Conservation (phyloP, 345 rosid species). For the Syzygium jambos region DNA sequence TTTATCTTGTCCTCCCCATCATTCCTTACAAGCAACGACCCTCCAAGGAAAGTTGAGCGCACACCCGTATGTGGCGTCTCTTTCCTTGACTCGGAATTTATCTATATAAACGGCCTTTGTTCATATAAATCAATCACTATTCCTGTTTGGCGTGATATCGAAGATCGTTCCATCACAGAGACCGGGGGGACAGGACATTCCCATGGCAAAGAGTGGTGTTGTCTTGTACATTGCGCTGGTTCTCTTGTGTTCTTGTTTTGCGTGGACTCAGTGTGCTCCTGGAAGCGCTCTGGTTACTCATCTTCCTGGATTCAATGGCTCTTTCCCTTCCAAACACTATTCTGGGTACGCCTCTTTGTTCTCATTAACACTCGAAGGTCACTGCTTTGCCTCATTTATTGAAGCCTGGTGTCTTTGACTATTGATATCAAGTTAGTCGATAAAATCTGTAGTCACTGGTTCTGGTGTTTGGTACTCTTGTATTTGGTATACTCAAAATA, state of each 20-base stretch:
- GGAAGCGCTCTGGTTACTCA: neutral
- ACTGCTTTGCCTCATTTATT: neutral
- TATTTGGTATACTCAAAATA: neutral
- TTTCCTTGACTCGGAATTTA: neutral
- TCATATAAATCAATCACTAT: neutral
- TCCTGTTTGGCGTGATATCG: neutral
- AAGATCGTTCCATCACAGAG: neutral
- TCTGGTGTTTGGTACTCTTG: neutral
- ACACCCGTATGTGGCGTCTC: neutral
- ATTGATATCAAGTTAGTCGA: neutral
- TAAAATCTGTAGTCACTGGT: neutral
- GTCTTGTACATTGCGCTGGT: neutral
- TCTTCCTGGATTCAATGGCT: slow-evolving; percentile 14
- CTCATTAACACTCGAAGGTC: neutral
- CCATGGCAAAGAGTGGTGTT: neutral
- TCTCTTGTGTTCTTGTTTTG: neutral
- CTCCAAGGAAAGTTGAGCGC: neutral
- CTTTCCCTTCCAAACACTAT: slow-evolving; percentile 10
- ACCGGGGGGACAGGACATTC: neutral
- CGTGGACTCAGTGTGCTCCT: neutral
- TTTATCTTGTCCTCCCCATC: neutral
- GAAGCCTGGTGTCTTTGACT: neutral
- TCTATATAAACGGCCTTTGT: neutral
- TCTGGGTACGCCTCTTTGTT: slow-evolving; percentile 3
- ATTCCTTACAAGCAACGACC: neutral